Conservation (phyloP, 1,139 yeast species). For the Debaryomyces coudertii region DNA sequence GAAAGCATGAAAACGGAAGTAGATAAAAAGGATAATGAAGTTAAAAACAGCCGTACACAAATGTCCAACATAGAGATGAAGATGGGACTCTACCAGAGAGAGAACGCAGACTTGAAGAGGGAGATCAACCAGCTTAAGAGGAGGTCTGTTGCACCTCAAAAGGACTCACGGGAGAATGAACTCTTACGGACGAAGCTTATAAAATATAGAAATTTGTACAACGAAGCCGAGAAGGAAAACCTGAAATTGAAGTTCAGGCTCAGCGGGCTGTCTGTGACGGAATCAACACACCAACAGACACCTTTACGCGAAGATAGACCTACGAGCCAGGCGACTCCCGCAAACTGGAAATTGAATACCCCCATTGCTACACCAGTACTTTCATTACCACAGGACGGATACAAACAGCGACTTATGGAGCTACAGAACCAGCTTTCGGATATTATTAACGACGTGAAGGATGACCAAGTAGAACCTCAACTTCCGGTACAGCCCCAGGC, state of each 20-base stretch:
- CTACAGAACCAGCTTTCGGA: constrained; percentile 23
- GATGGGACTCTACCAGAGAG: constrained; percentile 19
- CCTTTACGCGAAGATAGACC: neutral
- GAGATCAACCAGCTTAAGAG: constrained; percentile 16
- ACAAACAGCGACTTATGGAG: constrained; percentile 13
- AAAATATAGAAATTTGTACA: constrained; percentile 38
- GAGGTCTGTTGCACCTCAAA: constrained; percentile 18
- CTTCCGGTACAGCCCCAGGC: neutral
- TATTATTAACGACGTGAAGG: constrained; percentile 17
- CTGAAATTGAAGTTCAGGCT: constrained; percentile 10
- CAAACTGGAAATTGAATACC: neutral
- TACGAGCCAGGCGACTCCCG: neutral
- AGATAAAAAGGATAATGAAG: constrained; percentile 4
- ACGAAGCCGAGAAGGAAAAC: constrained; percentile 17
- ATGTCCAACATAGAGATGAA: constrained; percentile 11
- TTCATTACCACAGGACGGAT: neutral
- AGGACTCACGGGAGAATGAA: constrained; percentile 30
- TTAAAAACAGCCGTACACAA: constrained; percentile 5
- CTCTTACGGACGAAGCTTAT: constrained; percentile 36
- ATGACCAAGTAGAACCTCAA: constrained; percentile 2
- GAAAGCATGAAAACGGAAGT: constrained; percentile 22
- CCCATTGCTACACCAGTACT: neutral
- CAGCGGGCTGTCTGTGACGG: neutral
- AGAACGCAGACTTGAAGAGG: constrained; percentile 20
- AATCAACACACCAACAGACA: neutral